Base-by-base conservation (phyloP, 2,329 filamentous ascomycete genomes). In the Calonectria fujianensis region DNA sequence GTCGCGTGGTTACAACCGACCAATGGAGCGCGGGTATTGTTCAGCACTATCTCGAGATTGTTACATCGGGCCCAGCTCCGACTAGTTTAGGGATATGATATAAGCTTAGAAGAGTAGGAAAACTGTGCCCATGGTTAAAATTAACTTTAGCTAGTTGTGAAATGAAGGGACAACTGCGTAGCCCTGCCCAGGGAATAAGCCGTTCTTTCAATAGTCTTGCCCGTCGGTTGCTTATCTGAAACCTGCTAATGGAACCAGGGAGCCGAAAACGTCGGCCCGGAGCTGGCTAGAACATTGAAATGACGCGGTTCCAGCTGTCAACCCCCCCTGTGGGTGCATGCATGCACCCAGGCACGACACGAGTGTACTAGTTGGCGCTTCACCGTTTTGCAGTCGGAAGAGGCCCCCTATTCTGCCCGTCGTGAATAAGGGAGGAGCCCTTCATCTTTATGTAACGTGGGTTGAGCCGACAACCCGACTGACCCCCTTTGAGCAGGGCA, bases 61-160 rank as follows among this genome's bases (percentile, higher is more conserved):
- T 63, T 63, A 63, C 57, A 41, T 41, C 37, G 35, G 35, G 35
- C 37, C 24, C 7, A n/a, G 24, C 13, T 41, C n/a, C 35, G 3
- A 27, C 14, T 41, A 63, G 57, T 39, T 29, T 39, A 63, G 35
- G 35, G 14, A 41, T 29, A 63, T 63, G 57, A 63, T 63, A 63
- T 63, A 63, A 63, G 57, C 57, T 63, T 63, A 63, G 35, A 29
- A 41, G 24, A 29, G 57, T 24, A 41, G 6, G n/a, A 63, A 29
- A 41, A 27, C 24, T 63, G 57, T 18, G 37, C 35, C 24, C 35
- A 41, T 41, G 35, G 57, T 41, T 63, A 63, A 63, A 63, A 63
- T 63, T 63, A 63, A 39, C 35, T 41, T 63, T 63, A 41, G 37
- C 57, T 41, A 63, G 35, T 31, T 63, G 35, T 63, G 57, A 63